Evolutionary conservation across 768 basidiomycete genomes (phyloP), one percentile per base, ranked within the genome.

Genomic region (Crepidotus variabilis): DNA sequence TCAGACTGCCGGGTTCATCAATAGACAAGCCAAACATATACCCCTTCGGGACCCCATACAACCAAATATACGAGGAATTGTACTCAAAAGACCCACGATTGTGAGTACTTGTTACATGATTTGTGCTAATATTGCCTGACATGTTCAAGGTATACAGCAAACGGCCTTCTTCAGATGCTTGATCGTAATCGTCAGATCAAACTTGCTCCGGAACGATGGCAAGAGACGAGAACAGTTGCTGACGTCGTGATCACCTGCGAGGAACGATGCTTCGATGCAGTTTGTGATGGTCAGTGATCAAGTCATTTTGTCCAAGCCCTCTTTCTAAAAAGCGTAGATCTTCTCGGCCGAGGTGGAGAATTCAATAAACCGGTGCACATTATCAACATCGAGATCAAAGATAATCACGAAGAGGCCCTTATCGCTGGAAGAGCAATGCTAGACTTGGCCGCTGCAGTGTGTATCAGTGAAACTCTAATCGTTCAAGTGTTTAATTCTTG

Each of bases 221-320:
- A 98, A 64, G 95, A 98, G 47, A 90, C 82, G 54, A 88, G 76
- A 66, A 85, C 83, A 1, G 81, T 96, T 8, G 92, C 92, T n/a
- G 97, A 99, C 68, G 80, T 99, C 20, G 97, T 99, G 20, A 94
- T 99, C 66, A 99, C 97, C 5, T 99, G 97, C 70, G 97, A 98
- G 75, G 97, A 99, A 70, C 85, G 96, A 52, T 99, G 97, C 71
- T 99, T 94, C 70, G 97, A 99, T 68, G 90, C 94, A 0, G 97
- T 99, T 18, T 97, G 95, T 68, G 97, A 98, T 70, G 97, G 97
- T 97, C 64, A 65, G 84, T 69, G 6, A 36, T 34, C 14, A 33
- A 21, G 39, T n/a, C 28, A 14, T 22, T 45, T 20, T 16, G 22
- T 39, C 28, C 21, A 22, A 18, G 22, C 48, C 46, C 54, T 32